A percentile compares a stretch with the other conserved stretches of the same genome.
Conservation (phyloP, 345 rosid species). For the Populus ilicifolia region DNA sequence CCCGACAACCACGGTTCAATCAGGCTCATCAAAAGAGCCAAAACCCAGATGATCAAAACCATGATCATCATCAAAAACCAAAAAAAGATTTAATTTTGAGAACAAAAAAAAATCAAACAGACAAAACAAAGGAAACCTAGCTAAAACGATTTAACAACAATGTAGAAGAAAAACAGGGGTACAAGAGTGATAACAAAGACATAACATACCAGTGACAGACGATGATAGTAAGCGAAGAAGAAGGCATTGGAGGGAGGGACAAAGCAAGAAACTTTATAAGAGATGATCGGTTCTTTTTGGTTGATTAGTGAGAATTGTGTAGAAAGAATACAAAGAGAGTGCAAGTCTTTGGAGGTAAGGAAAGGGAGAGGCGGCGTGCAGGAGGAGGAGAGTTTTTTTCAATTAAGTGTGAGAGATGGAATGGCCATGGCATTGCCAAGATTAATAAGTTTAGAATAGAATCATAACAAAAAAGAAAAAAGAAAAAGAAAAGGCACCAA, state of each 20-base stretch:
- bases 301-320: slow-evolving; percentile 19
- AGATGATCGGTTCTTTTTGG: not conserved
- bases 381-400: slow-evolving; percentile 46
- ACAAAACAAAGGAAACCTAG: slow-evolving; percentile 21
- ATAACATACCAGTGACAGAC: slow-evolving; percentile 27
- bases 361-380: slow-evolving; percentile 63
- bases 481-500: not conserved
- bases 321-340: slow-evolving; percentile 45
- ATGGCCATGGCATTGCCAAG: not conserved
- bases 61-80: slow-evolving; percentile 16
- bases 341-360: slow-evolving; percentile 22
- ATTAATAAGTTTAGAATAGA: not conserved
- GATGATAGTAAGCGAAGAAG: slow-evolving; percentile 10
- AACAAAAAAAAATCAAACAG: slow-evolving; percentile 14
- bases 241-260: slow-evolving; percentile 13
- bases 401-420: not conserved
- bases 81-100: slow-evolving; percentile 20
- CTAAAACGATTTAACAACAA: slow-evolving; percentile 9
- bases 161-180: slow-evolving; percentile 2
- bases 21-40: slow-evolving; percentile 2
- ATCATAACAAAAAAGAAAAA: not conserved
- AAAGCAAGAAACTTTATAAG: slow-evolving; percentile 1
- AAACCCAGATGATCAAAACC: slow-evolving; percentile 18
- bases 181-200: slow-evolving; percentile 11
- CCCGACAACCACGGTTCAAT: slow-evolving; percentile 13